Percentiles rank a stretch among this genome's conserved stretches.
Evolutionary conservation across 805 yeast genomes (phyloP).

Genomic region (Pichia eremophila): DNA sequence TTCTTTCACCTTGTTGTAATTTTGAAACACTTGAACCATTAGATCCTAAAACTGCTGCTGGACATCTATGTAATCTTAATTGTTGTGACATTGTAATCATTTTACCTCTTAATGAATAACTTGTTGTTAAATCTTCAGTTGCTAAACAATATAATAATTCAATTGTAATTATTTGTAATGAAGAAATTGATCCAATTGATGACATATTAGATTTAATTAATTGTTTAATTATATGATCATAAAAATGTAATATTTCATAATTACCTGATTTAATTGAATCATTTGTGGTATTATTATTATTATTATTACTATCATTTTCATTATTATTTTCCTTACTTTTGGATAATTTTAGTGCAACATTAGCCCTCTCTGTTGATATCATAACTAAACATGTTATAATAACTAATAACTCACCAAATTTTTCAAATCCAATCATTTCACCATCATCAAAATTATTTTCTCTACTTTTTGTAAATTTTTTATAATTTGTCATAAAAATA

Average conservation of each 20-base stretch:
- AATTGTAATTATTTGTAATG: conserved; percentile 59
- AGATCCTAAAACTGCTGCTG: conserved; percentile 67
- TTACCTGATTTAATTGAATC: conserved; percentile 12
- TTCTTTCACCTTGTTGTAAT: conserved; percentile 72
- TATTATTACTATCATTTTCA: conserved; percentile 2
- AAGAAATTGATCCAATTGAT: conserved; percentile 51
- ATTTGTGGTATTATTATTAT: background rate
- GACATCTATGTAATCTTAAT: conserved; percentile 75
- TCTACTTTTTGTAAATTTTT: conserved; percentile 35
- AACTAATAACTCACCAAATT: conserved; percentile 45
- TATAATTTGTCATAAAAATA: conserved; percentile 55
- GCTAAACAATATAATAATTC: conserved; percentile 64
- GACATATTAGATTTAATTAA: conserved; percentile 54
- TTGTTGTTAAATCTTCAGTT: conserved; percentile 62
- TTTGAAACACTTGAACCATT: conserved; percentile 56
- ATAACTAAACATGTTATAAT: conserved; percentile 44
- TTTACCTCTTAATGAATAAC: conserved; percentile 68
- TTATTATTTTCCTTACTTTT: background rate
- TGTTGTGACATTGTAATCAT: conserved; percentile 80
- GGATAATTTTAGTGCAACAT: conserved; percentile 3
- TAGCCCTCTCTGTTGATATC: conserved; percentile 29
- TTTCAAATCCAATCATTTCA: conserved; percentile 36
- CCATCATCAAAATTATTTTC: conserved; percentile 36
- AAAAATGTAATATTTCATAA: conserved; percentile 35
- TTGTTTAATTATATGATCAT: conserved; percentile 53